These are phyloP conservation scores for Artemisia tridentata DNA, from an alignment of 129 eudicot species.

Conservation along the genomic window DNA sequence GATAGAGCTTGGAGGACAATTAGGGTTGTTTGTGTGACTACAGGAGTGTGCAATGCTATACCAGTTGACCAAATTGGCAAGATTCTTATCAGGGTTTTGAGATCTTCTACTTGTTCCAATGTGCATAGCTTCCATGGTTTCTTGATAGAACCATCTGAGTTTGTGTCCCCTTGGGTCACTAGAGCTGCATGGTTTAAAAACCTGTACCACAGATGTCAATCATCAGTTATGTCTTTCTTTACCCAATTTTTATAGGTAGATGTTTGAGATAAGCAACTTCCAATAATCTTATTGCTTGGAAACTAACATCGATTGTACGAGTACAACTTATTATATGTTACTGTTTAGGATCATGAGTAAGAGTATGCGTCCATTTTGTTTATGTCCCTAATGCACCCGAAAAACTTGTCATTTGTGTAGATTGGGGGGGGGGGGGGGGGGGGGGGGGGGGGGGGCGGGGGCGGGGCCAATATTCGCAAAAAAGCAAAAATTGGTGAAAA, in stretches of 20 bases:
- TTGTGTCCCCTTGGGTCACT: conserved; percentile 21
- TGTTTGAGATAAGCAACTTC: too few species aligned
- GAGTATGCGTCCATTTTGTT: too few species aligned
- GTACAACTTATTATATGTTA: too few species aligned
- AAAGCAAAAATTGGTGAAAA: too few species aligned
- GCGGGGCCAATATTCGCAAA: too few species aligned
- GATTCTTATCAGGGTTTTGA: conserved; percentile 43
- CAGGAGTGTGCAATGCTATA: conserved; percentile 46
- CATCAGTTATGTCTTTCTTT: too few species aligned
- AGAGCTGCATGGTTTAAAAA: conserved; percentile 45
- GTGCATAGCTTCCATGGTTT: conserved; percentile 49
- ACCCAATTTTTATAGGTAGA: too few species aligned
- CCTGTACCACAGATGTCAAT: conserved; percentile 23
- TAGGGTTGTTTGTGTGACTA: conserved; percentile 46
- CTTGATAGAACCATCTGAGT: conserved; percentile 19
- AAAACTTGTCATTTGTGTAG: background rate
- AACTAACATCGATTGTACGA: too few species aligned
- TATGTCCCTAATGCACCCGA: background rate
- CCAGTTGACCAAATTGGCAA: conserved; percentile 52
- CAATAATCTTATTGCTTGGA: too few species aligned
- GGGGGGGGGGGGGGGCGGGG: too few species aligned
- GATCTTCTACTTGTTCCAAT: conserved; percentile 50
- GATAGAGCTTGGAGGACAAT: conserved; percentile 58
- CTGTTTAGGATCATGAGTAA: too few species aligned
- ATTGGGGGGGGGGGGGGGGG: too few species aligned